Evolutionary conservation across 306 rosid species (phyloP), one percentile per base, ranked within the genome.

Genomic region (Sphenostylis stenocarpa): DNA sequence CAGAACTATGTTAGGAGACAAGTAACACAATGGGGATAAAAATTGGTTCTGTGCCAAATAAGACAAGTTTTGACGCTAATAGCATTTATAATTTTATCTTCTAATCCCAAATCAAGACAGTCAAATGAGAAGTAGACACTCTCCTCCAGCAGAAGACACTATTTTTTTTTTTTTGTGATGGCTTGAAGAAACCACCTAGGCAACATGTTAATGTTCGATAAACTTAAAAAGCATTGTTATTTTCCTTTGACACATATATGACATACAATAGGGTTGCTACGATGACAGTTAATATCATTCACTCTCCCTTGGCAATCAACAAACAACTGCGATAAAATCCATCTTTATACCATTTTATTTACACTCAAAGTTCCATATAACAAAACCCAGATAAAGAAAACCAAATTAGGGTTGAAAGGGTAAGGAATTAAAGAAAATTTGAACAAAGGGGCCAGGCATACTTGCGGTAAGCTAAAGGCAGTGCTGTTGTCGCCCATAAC

Each of bases 381-480:
- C 69, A 58, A 61, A 77, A 63, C 43, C 49, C 41, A 34, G 38
- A 24, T 38, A 76, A 60, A 52, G 66, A 60, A 75, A 6, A 17
- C 41, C 51, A 47, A 52, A 67, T 68, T 6, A 43, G 17, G 65
- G 10, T 57, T 60, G 44, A 78, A 41, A 21, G 19, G 53, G 62
- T 38, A 49, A 73, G 20, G n/a, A 66, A 78, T 53, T 11, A 71
- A 20, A 45, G 67, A 62, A 65, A 39, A 23, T 20, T 71, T 52
- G 19, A 51, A 79, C 71, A 17, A 21, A 29, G 55, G 72, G 21
- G 29, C 10, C 45, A 65, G 4, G 67, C 93, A 48, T 90, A 95
- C 99, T 86, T 95, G 99, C 9, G 99, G 99, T 80, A 95, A 84
- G 82, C 97, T 90, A 78, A 95, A 95, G 52, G 97, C 99, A 45